A percentile compares a stretch with the other conserved stretches of the same genome.
phyloP scores from a whole-genome alignment of 495 filamentous ascomycete genomes.

The Cairneyella variabilis region DNA sequence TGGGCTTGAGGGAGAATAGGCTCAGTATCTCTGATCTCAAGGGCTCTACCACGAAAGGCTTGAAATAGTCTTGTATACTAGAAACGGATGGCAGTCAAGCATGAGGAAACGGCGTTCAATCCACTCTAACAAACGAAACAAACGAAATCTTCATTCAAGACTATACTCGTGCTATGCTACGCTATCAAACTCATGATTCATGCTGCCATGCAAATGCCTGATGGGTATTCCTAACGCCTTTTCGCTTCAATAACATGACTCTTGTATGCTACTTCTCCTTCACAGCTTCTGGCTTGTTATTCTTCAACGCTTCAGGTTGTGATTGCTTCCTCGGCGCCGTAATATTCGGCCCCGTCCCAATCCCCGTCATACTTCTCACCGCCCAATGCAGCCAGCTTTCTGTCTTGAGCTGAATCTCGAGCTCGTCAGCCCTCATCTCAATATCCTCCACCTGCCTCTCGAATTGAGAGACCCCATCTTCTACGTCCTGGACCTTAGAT shows the following conservation, averaged over 20 bases:
- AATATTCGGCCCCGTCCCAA: slow-evolving; percentile 55
- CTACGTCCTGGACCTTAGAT: slow-evolving; percentile 83
- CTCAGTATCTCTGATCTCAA: too few relatives aligned
- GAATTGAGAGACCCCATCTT: slow-evolving; percentile 77
- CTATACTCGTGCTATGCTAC: too few relatives aligned
- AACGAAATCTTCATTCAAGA: too few relatives aligned
- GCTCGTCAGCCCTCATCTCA: slow-evolving; percentile 66
- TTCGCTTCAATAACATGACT: slow-evolving; percentile 7
- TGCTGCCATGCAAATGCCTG: slow-evolving; percentile 22
- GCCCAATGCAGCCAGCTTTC: slow-evolving; percentile 60
- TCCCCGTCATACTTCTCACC: slow-evolving; percentile 53
- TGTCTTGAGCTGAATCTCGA: slow-evolving; percentile 62
- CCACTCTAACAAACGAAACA: too few relatives aligned
- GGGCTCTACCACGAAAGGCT: too few relatives aligned
- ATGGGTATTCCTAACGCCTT: slow-evolving; percentile 27
- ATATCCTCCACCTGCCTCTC: slow-evolving; percentile 75
- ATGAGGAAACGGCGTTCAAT: too few relatives aligned
- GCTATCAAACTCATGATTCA: too few relatives aligned
- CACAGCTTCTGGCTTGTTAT: neutral
- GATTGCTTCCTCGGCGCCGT: slow-evolving; percentile 21
- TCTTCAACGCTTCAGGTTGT: neutral
- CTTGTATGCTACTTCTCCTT: neutral
- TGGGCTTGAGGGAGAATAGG: too few relatives aligned
- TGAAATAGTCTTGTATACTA: too few relatives aligned
- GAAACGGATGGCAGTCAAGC: too few relatives aligned